These are phyloP conservation scores for Colletotrichum magnum DNA, from an alignment of 2,329 filamentous ascomycete species.

Conservation along the genomic window DNA sequence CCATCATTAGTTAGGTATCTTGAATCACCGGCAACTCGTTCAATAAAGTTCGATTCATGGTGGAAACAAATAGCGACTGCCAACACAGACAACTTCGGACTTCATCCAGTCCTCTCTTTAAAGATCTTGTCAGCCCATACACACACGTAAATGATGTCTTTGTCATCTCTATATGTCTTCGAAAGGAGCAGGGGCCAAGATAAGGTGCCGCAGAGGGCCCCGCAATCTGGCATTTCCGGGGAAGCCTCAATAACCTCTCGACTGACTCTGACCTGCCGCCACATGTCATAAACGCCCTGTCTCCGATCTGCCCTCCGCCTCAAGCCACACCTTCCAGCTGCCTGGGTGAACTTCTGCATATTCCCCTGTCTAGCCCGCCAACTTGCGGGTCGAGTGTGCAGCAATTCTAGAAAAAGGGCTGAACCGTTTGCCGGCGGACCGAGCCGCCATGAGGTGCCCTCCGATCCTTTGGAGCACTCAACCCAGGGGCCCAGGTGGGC, in stretches of 20 bases:
- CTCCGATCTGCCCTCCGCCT: background rate
- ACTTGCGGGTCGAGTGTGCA: background rate
- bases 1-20: too few relatives aligned
- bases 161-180: background rate
- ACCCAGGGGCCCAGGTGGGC: slow-evolving; percentile 17
- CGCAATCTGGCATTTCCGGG: slow-evolving; percentile 1
- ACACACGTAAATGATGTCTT: background rate
- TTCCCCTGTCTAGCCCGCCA: slow-evolving; percentile 33
- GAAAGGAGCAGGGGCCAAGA: slow-evolving; percentile 12
- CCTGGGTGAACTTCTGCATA: slow-evolving; percentile 27
- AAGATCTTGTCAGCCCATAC: too few relatives aligned
- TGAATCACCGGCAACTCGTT: too few relatives aligned
- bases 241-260: background rate
- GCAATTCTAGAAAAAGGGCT: background rate
- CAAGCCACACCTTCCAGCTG: slow-evolving; percentile 1
- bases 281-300: background rate
- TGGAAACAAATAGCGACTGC: too few relatives aligned
- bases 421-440: slow-evolving; percentile 22
- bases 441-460: slow-evolving; percentile 16
- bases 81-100: too few relatives aligned
- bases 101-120: background rate
- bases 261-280: background rate
- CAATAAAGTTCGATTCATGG: too few relatives aligned
- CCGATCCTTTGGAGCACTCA: slow-evolving; percentile 22
- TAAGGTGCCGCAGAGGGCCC: slow-evolving; percentile 19